Percentiles rank a stretch among this genome's conserved stretches.
Conservation (phyloP, 352 stramenopile species). For the Pythium apleroticum region DNA sequence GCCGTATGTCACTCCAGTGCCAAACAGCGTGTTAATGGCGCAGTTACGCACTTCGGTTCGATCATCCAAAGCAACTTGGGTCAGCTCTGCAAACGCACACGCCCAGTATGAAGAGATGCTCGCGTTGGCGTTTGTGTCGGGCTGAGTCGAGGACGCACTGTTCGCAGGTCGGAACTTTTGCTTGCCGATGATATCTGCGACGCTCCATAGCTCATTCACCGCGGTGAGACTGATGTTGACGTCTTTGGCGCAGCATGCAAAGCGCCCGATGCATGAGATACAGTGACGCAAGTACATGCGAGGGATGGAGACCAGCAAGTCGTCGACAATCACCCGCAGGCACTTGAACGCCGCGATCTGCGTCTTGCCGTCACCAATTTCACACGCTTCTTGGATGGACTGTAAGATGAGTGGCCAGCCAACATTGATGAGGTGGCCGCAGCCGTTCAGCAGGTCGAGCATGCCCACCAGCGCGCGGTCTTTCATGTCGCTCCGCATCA, state of each 20-base stretch:
- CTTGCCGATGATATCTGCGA: constrained; percentile 86
- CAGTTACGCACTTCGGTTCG: constrained; percentile 96
- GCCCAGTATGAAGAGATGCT: constrained; percentile 42
- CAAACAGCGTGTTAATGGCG: constrained; percentile 97
- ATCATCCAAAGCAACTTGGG: constrained; percentile 89
- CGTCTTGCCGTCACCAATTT: constrained; percentile 70
- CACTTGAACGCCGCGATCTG: constrained; percentile 93
- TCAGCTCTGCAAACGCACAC: constrained; percentile 78
- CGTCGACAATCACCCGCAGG: constrained; percentile 96
- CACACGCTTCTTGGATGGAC: constrained; percentile 62
- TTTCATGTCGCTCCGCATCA: constrained; percentile 77
- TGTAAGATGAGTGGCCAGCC: constrained; percentile 74
- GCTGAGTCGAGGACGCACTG: not conserved
- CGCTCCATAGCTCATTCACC: constrained; percentile 96
- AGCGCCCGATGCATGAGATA: constrained; percentile 93
- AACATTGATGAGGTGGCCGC: constrained; percentile 66
- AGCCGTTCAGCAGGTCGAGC: constrained; percentile 77
- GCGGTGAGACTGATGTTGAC: constrained; percentile 98
- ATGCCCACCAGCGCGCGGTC: constrained; percentile 67
- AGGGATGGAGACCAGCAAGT: constrained; percentile 91
- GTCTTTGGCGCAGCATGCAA: constrained; percentile 92
- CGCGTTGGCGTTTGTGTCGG: not conserved
- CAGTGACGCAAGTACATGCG: constrained; percentile 63
- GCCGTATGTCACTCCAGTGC: constrained; percentile 95
- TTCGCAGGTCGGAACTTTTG: constrained; percentile 28